A percentile compares a stretch with the other conserved stretches of the same genome.
Conservation (phyloP, 148 eudicot species). For the Vaccinium darrowii region DNA sequence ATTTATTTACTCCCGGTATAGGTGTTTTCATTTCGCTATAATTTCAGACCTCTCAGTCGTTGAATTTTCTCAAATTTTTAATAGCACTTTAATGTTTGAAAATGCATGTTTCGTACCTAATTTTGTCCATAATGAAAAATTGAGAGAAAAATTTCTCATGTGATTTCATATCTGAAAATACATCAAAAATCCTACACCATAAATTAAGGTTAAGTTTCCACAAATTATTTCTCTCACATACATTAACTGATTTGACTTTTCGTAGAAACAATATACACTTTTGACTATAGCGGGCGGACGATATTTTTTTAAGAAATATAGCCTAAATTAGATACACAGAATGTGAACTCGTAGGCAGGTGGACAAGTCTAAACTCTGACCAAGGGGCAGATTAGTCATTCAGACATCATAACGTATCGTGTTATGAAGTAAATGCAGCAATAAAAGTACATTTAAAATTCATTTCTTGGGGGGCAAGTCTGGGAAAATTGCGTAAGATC, state of each 20-base stretch:
- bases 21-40: not conserved
- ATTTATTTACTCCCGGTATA: not conserved
- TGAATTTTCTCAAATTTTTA: no score
- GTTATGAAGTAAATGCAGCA: not conserved
- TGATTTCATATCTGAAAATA: not conserved
- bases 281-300: no score
- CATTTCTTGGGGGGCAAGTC: constrained; percentile 5
- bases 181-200: not conserved
- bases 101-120: not conserved
- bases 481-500: constrained; percentile 2
- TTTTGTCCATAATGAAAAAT: not conserved
- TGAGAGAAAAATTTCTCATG: not conserved
- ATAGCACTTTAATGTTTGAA: no score
- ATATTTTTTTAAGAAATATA: no score
- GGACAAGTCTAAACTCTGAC: not conserved
- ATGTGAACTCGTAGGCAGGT: not conserved
- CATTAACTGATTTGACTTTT: no score
- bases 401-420: not conserved
- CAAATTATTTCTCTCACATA: not conserved
- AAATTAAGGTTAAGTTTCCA: no score
- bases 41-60: no score
- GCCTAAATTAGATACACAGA: no score
- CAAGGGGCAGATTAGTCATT: not conserved
- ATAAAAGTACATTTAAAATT: not conserved
- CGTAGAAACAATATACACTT: no score